Base-by-base conservation (phyloP, 768 basidiomycete genomes). In the Hemileccinum rubropunctum region DNA sequence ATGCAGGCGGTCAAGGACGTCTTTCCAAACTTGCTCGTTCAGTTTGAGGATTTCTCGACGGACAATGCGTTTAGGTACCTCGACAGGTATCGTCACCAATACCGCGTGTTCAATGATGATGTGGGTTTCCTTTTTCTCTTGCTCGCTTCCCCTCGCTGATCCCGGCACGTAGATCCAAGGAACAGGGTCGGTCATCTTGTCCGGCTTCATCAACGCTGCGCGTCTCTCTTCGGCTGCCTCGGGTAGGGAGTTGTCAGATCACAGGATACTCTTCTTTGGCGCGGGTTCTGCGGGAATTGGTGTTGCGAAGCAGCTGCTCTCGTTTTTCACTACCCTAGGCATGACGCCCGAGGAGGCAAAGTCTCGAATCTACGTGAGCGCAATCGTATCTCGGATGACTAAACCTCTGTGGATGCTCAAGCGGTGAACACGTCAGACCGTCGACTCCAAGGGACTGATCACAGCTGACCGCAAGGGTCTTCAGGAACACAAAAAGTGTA, bases 11-110 rank as follows among this genome's bases (percentile, higher is more conserved):
- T 86, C 74, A 66, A 69, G 37, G 76, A 79, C 26, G 77, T 80
- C 14, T 88, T 86, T 67, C 87, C 87, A 7, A 70, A 79, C 5
- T 69, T 84, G 42, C 70, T 88, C 55, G 77, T 89, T n/a, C 86
- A 88, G 51, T 88, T 84, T 53, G 84, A 84, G 54, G 82, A 90
- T 62, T 91, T 87, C 63, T 84, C 85, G 44, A 88, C 86, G 2
- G 83, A 89, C 61, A 85, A 86, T 45, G 88, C 88, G 3, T 90
- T 89, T 74, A 72, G 78, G 41, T 86, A 86, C 66, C 77, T 90
- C 30, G 80, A 81, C 34, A 72, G 76, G 56, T 86, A 82, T 70
- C 75, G 81, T 43, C 59, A 76, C 37, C 71, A 73, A 40, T 81
- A 83, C 62, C 73, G 75, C 48, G 78, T 81, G 50, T 86, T 86